Base-by-base conservation (phyloP, 768 basidiomycete species). In the Tulasnella sp. region DNA sequence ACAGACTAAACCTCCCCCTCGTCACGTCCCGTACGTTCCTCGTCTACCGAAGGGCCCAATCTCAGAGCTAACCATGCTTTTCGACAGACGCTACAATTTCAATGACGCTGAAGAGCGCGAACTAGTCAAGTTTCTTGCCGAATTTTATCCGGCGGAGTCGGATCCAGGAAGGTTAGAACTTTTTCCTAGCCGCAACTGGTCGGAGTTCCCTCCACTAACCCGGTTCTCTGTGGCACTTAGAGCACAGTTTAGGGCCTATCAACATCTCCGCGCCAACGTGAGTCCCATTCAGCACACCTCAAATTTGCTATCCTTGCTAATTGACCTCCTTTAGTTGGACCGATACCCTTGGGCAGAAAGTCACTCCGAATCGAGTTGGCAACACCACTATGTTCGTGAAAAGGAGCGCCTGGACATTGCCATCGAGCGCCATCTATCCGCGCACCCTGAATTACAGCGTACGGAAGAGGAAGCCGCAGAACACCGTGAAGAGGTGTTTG, bases 111-210 rank as follows among this genome's bases (percentile, higher is more conserved):
- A 76, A 15, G 75, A 76, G 25, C 25, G 37, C 25, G 64, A 34
- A 22, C 25, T 76, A n/a, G 52, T 76, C 14, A 22, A 45, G 40
- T 71, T 69, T n/a, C 29, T 76, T 11, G 75, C 75, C 14, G 52
- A 69, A 29, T 68, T 42, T 39, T 76, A 76, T 31, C 75, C 75
- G 25, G 49, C 31, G 3, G 36, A 38, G 29, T 45, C 45, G 45
- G 69, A 70, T 42, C 19, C 19, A 70, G 40, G 40, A 70, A 38
- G 69, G 69, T 70, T n/a, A 38, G 69, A 9, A n/a, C 19, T 4
- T n/a, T 17, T n/a, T 17, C 69, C 14, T 42, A 11, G 17, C 17
- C 19, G 36, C 36, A 25, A 9, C n/a, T 25, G 11, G 11, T 22
- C 25, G 14, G 19, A 73, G n/a, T 42, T 6, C 14, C 40, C 22